phyloP scores from a whole-genome alignment of 768 basidiomycete species.

The Paxillus involutus region DNA sequence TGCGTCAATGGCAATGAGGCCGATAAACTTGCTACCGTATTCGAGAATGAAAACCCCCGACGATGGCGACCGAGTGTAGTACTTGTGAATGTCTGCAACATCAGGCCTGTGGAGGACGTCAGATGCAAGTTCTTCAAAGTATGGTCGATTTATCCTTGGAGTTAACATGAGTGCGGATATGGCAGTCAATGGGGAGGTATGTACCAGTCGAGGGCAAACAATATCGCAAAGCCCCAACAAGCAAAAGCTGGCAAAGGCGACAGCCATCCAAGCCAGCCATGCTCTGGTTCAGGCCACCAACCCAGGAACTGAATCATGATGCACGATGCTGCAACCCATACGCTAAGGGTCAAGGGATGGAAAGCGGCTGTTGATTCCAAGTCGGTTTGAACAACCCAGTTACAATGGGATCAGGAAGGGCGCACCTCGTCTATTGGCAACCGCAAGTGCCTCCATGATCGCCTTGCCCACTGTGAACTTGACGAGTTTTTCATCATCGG shows the following conservation, averaged over 20 bases:
- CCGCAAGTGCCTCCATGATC: slow-evolving; percentile 64
- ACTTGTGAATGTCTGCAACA: slow-evolving; percentile 46
- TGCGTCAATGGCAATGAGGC: slow-evolving; percentile 71
- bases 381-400: neutral
- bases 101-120: slow-evolving; percentile 56
- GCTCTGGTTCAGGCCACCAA: slow-evolving; percentile 62
- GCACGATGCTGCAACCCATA: slow-evolving; percentile 63
- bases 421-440: slow-evolving; percentile 63
- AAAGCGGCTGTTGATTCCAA: slow-evolving; percentile 41
- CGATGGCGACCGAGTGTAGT: slow-evolving; percentile 60
- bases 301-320: slow-evolving; percentile 57
- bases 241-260: slow-evolving; percentile 67
- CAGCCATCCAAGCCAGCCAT: slow-evolving; percentile 52
- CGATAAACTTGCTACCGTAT: slow-evolving; percentile 55
- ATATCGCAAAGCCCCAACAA: slow-evolving; percentile 56
- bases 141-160: slow-evolving; percentile 66
- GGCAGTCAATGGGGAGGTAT: neutral
- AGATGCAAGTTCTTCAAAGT: slow-evolving; percentile 57
- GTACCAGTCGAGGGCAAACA: slow-evolving; percentile 73
- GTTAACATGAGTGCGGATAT: neutral
- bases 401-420: neutral
- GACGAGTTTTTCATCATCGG: slow-evolving; percentile 57
- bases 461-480: slow-evolving; percentile 65
- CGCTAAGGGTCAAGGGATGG: slow-evolving; percentile 57
- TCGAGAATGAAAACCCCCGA: slow-evolving; percentile 76